Evolutionary conservation across 1,284 basidiomycete genomes (phyloP), one percentile per base, ranked within the genome.

Genomic region (Malassezia obtusa): DNA sequence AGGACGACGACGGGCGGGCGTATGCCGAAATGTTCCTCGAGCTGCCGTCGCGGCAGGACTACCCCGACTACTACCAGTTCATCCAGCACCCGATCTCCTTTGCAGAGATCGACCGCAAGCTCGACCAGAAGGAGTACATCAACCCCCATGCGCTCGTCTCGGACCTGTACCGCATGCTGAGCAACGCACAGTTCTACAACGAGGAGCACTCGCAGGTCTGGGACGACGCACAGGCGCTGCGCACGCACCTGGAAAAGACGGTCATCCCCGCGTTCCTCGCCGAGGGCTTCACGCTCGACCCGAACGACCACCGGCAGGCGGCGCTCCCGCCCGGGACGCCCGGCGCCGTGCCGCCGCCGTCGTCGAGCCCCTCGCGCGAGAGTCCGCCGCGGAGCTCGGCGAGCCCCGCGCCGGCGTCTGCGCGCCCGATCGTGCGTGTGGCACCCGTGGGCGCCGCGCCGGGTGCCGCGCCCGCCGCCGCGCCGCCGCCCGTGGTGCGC

Each of bases 201-300:
- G 60, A 66, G 45, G 62, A 63, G 12, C 52, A 60, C 15, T 60
- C 62, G 15, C 38, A 47, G 4, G 55, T 71, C 21, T 70, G 65
- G 67, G 50, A 62, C 19, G 69, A 70, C 38, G 71, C 71, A 1
- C 56, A 62, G 10, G 62, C 59, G 35, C 62, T 72, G 4, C 50
- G 59, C 17, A 49, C 50, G 24, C 61, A 69, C 43, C 51, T 73
- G 39, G 68, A 72, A 36, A 54, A 49, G n/a, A 58, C 56, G 25
- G 48, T 65, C 14, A 63, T 73, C 21, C 71, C 71, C 1, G 54
- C 60, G 2, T 51, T 70, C 15, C 51, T 71, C 8, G 62, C 59
- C 30, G 64, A 71, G 30, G 68, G 68, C 7, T 73, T 73, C 49
- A 73, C 71, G 0, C 47, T 73, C 38, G 67, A 72, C 22, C 67